phyloP scores from a whole-genome alignment of 2,329 filamentous ascomycete genomes.

The Fusarium musae region DNA sequence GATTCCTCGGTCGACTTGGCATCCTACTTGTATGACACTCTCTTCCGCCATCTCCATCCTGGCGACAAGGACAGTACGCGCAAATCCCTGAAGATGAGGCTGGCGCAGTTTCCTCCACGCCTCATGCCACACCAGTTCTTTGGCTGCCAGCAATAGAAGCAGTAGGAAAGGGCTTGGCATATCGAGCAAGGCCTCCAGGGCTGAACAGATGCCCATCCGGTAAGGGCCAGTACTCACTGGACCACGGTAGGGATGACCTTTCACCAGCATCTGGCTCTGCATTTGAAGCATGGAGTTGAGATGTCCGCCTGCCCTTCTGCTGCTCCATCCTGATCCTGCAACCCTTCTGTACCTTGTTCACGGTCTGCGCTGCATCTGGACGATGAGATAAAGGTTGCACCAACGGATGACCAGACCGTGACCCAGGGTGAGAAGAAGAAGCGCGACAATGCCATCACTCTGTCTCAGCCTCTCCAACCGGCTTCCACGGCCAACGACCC shows the following conservation, averaged over 20 bases:
- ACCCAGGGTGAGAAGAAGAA: conserved; percentile 59
- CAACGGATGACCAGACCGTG: conserved; percentile 48
- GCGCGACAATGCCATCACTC: conserved; percentile 75
- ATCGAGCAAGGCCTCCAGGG: too few relatives aligned
- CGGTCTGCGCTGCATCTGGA: background rate
- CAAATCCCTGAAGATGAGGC: background rate
- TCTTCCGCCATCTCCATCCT: background rate
- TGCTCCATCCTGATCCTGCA: background rate
- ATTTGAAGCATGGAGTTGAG: too few relatives aligned
- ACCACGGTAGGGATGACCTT: too few relatives aligned
- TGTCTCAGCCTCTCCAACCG: conserved; percentile 80
- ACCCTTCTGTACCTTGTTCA: too few relatives aligned
- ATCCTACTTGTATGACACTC: background rate
- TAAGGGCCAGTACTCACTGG: too few relatives aligned
- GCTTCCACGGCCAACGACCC: background rate
- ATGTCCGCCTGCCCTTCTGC: too few relatives aligned
- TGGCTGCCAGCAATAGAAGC: background rate
- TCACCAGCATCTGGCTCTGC: too few relatives aligned
- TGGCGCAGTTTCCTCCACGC: rapidly evolving
- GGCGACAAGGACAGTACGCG: too few relatives aligned
- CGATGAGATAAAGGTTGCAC: conserved; percentile 52
- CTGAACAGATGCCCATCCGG: too few relatives aligned
- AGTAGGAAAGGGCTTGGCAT: background rate
- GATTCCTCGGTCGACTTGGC: background rate
- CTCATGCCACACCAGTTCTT: background rate